phyloP scores from a whole-genome alignment of 139 green algal genomes.

The Klebsormidium nitens region DNA sequence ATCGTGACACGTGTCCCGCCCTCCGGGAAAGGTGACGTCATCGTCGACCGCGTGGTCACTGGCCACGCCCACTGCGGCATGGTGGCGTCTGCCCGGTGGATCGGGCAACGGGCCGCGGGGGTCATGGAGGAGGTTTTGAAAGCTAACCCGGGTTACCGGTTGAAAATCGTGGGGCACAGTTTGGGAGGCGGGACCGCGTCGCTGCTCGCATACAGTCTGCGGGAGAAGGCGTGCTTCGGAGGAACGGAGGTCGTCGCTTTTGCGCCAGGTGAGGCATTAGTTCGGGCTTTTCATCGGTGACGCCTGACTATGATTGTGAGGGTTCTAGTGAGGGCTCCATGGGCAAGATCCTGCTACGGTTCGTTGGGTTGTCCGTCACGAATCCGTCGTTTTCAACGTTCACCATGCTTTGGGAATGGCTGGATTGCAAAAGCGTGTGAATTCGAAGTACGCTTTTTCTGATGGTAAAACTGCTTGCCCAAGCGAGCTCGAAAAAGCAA shows the following conservation, averaged over 20 bases:
- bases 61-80: constrained; percentile 54
- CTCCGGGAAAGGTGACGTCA: neutral
- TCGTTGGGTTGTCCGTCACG: no score
- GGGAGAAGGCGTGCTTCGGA: constrained; percentile 30
- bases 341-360: no score
- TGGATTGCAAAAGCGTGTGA: no score
- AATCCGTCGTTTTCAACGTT: no score
- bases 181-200: constrained; percentile 46
- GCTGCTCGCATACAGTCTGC: constrained; percentile 45
- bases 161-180: constrained; percentile 46
- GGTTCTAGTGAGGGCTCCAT: no score
- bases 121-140: constrained; percentile 3
- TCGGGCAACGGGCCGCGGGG: constrained; percentile 13
- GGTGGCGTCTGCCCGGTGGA: constrained; percentile 39
- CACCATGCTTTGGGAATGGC: no score
- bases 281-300: no score
- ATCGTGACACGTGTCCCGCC: constrained; percentile 27
- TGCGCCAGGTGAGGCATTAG: constrained; percentile 44
- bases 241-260: constrained; percentile 39
- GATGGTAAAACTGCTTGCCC: no score
- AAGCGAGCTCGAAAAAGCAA: no score
- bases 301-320: no score
- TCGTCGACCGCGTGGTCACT: constrained; percentile 35
- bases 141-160: constrained; percentile 1
- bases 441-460: no score